These are phyloP conservation scores for Periconia digitata DNA, from an alignment of 2,329 filamentous ascomycete species.

Conservation along the genomic window DNA sequence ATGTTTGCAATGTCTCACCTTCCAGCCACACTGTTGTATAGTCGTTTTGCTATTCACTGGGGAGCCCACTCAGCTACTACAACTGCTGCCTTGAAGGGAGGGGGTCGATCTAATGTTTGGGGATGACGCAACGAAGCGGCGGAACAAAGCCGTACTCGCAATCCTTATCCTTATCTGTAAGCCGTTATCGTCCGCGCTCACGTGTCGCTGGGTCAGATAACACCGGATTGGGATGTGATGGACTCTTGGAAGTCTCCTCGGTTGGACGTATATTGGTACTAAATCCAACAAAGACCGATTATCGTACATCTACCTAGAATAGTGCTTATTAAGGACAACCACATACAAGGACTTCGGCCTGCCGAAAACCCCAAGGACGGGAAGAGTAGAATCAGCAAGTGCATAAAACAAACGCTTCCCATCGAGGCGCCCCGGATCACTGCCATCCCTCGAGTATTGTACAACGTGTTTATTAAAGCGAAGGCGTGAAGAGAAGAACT, in stretches of 20 bases:
- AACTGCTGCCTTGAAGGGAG: no score
- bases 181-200: background rate
- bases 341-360: conserved; percentile 8
- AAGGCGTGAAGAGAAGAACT: conserved; percentile 21
- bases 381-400: background rate
- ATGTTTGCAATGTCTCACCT: background rate
- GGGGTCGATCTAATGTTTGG: background rate
- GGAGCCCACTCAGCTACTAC: no score
- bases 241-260: no score
- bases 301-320: conserved; percentile 18
- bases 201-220: no score
- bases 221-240: no score
- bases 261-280: no score
- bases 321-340: conserved; percentile 6
- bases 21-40: background rate
- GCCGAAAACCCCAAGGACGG: conserved; percentile 15
- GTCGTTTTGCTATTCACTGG: background rate
- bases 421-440: conserved; percentile 17
- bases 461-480: conserved; percentile 26
- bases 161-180: background rate
- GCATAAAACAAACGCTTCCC: conserved; percentile 1
- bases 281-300: background rate
- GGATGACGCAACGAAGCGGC: background rate
- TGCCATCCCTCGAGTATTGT: conserved; percentile 16
- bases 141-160: conserved; percentile 1